Evolutionary conservation across 768 basidiomycete genomes (phyloP).

Genomic region (Auriscalpium microsporum): DNA sequence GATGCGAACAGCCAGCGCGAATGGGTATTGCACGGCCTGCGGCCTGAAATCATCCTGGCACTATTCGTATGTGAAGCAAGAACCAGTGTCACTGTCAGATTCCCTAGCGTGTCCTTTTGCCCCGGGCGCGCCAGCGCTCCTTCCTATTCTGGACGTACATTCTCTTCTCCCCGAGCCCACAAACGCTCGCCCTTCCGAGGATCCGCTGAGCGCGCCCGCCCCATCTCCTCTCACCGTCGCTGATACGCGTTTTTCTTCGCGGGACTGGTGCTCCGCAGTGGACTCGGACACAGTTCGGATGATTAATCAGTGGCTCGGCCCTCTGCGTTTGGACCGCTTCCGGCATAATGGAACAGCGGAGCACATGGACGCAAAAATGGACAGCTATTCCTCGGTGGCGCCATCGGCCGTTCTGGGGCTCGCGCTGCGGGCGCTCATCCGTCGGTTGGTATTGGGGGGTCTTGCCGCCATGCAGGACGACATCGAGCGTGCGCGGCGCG

Average conservation of each 20-base stretch:
- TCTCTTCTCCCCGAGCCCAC: background rate
- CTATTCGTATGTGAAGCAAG: background rate
- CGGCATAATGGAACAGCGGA: background rate
- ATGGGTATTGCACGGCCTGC: constrained; percentile 7
- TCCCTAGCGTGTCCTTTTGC: background rate
- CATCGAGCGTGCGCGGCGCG: background rate
- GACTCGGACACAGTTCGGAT: background rate
- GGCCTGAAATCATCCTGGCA: background rate
- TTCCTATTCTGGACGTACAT: constrained; percentile 8
- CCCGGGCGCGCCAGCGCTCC: background rate
- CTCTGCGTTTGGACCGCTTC: background rate
- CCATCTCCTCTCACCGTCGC: background rate
- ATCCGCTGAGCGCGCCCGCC: background rate
- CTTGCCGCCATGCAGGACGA: constrained; percentile 4
- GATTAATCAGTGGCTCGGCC: background rate
- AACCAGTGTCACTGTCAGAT: background rate
- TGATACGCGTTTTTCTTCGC: background rate
- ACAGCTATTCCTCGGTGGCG: background rate
- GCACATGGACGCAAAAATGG: background rate
- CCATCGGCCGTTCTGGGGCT: constrained; percentile 8
- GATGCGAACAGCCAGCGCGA: background rate
- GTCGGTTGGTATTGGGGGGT: background rate
- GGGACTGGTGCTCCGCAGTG: background rate
- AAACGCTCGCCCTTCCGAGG: constrained; percentile 1
- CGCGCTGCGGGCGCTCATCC: constrained; percentile 8